Evolutionary conservation across 345 rosid species (phyloP), one percentile per base, ranked within the genome.

Genomic region (Bruguiera sexangula): DNA sequence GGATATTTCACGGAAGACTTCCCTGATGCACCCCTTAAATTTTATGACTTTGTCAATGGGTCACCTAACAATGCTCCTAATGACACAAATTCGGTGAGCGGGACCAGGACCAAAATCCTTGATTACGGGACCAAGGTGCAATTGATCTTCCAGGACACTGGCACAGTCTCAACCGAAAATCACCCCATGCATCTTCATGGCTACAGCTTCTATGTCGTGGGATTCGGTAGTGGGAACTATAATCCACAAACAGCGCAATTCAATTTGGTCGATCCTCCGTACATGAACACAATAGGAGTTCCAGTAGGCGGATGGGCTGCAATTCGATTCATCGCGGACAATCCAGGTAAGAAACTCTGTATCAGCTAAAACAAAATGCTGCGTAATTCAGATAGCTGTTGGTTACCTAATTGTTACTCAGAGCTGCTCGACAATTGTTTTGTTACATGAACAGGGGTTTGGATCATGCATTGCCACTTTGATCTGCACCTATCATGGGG

Each of bases 301-400:
- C 96, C 96, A 0, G 91, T 85, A 19, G 96, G 96, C 4, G 96
- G 96, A 71, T 92, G 98, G 96, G 96, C 98, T 24, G 98, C 86
- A 5, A 80, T 92, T 63, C 81, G 95, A n/a, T 87, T 88, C 51
- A 80, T 75, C 6, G 95, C 95, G 29, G 87, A 90, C 79, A 92
- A 88, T 79, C 96, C 96, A 60, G 96, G 95, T 90, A 72, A 68
- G 54, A 21, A 36, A 9, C 11, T n/a, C 24, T 6, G 26, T 32
- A 0, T 34, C 39, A 36, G 8, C 32, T 53, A 21, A 27, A 30
- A 6, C 16, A 6, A 55, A 15, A 20, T 10, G 20, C 6, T 63
- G n/a, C 31, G 29, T 65, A 6, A 50, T 60, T 31, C 29, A 21
- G 10, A 18, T 1, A 10, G 6, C n/a, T 8, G 10, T 24, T 27